Evolutionary conservation across 2,329 filamentous ascomycete genomes (phyloP), one percentile per base, ranked within the genome.

Genomic region (Xylaria polymorpha): DNA sequence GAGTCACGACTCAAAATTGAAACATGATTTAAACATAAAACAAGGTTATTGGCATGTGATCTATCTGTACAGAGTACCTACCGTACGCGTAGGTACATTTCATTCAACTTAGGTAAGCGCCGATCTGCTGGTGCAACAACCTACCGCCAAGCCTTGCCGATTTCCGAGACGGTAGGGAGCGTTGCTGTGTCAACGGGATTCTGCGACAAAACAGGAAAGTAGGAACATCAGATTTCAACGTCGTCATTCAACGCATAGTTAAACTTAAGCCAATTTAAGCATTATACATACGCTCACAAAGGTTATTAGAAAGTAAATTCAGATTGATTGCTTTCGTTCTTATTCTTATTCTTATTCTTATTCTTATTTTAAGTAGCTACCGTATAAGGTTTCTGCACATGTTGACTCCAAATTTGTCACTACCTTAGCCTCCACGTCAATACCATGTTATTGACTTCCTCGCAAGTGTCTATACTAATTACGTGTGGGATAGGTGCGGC

Each of bases 391-490:
- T 29, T 41, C 29, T 22, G 8, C 29, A 57, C 41, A 56, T 57
- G 60, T 55, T 41, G 20, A 63, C 43, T n/a, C 14, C 56, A 14
- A n/a, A 48, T 41, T 25, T 22, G 32, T 53, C 35, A 22, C 20
- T 48, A n/a, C n/a, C n/a, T n/a, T n/a, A 25, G 5, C 2, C 29
- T 55, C 50, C 14, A 25, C 39, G n/a, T 14, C 32, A 59, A 18
- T 50, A 48, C 59, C 37, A 82, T 91, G 77, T 82, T 94, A 72
- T 86, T 94, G 75, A 90, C 90, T 7, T 90, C 90, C 18, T 85
- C 87, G 10, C 91, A 93, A 82, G 90, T 93, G 64, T 92, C 91
- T 44, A 82, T 93, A 69, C 83, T 90, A 68, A 82, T 91, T 67
- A 90, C 91, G 32, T 86, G 87, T 10, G 79, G 82, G 46, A 87